Percentiles rank a stretch among this genome's conserved stretches.
Conservation (phyloP, 495 filamentous ascomycete species). For the Penicillium soppii region DNA sequence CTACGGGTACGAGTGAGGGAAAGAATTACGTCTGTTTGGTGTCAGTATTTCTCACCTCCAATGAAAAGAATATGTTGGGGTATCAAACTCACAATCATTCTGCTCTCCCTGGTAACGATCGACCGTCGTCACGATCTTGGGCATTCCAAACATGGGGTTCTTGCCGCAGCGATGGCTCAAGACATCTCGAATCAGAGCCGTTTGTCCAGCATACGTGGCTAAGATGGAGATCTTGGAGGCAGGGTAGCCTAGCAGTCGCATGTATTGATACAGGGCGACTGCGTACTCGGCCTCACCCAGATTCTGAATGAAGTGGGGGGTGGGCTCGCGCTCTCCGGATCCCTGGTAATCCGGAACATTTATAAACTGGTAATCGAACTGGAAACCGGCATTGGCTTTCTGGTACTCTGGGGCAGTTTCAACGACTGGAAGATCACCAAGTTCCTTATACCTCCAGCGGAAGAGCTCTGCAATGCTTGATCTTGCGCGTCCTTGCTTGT, state of each 20-base stretch:
- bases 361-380: slow-evolving; percentile 95
- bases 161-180: slow-evolving; percentile 79
- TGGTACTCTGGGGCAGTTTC: slow-evolving; percentile 67
- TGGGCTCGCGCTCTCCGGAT: slow-evolving; percentile 81
- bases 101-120: slow-evolving; percentile 99
- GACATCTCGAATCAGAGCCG: slow-evolving; percentile 86
- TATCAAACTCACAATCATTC: slow-evolving; percentile 80
- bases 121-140: slow-evolving; percentile 87
- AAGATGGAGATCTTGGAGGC: slow-evolving; percentile 86
- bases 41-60: neutral
- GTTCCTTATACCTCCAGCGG: slow-evolving; percentile 84
- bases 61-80: neutral
- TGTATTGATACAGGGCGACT: slow-evolving; percentile 94
- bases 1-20: slow-evolving; percentile 84
- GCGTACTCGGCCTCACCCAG: slow-evolving; percentile 96
- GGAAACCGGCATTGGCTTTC: slow-evolving; percentile 86
- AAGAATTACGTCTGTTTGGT: slow-evolving; percentile 75
- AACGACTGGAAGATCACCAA: slow-evolving; percentile 78
- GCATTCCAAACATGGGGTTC: slow-evolving; percentile 85
- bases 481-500: slow-evolving; percentile 87
- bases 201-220: slow-evolving; percentile 93
- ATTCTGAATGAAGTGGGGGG: slow-evolving; percentile 97
- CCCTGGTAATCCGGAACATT: slow-evolving; percentile 94
- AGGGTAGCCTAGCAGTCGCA: slow-evolving; percentile 97
- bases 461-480: slow-evolving; percentile 87